Conservation (phyloP, 2,329 filamentous ascomycete genomes). For the Clonostachys rosea region DNA sequence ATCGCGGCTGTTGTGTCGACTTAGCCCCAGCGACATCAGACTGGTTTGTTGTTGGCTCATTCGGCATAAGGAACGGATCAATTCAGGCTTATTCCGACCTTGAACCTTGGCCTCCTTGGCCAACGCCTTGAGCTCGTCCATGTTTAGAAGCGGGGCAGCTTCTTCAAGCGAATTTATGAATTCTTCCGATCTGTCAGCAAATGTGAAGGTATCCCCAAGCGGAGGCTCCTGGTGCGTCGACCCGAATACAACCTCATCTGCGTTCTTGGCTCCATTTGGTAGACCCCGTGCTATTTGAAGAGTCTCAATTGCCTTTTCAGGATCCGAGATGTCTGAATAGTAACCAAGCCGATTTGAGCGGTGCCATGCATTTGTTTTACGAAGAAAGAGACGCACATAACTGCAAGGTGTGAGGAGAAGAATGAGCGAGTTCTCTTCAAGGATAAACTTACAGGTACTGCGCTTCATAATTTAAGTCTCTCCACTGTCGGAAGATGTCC, state of each 20-base stretch:
- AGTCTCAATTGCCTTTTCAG: slow-evolving; percentile 57
- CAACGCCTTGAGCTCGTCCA: slow-evolving; percentile 82
- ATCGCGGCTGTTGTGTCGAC: slow-evolving; percentile 56
- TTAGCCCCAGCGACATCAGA: slow-evolving; percentile 64
- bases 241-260: slow-evolving; percentile 11
- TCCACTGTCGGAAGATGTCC: slow-evolving; percentile 74
- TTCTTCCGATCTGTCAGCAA: slow-evolving; percentile 74
- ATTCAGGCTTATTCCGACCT: slow-evolving; percentile 82
- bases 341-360: slow-evolving; percentile 74
- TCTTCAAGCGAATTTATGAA: slow-evolving; percentile 76
- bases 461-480: slow-evolving; percentile 69
- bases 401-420: slow-evolving; percentile 31
- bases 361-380: slow-evolving; percentile 91
- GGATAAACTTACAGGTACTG: slow-evolving; percentile 75
- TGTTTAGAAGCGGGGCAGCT: slow-evolving; percentile 72
- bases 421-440: background rate
- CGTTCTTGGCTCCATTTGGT: slow-evolving; percentile 25
- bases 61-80: slow-evolving; percentile 68
- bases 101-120: slow-evolving; percentile 84
- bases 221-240: slow-evolving; percentile 33
- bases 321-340: slow-evolving; percentile 75
- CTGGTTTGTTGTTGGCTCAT: slow-evolving; percentile 72
- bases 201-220: slow-evolving; percentile 60
- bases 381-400: slow-evolving; percentile 87
- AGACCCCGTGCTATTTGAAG: slow-evolving; percentile 58